A percentile compares a stretch with the other conserved stretches of the same genome.
These are phyloP conservation scores for Colletotrichum lupini DNA, from an alignment of 2,329 filamentous ascomycete species.

Conservation along the genomic window DNA sequence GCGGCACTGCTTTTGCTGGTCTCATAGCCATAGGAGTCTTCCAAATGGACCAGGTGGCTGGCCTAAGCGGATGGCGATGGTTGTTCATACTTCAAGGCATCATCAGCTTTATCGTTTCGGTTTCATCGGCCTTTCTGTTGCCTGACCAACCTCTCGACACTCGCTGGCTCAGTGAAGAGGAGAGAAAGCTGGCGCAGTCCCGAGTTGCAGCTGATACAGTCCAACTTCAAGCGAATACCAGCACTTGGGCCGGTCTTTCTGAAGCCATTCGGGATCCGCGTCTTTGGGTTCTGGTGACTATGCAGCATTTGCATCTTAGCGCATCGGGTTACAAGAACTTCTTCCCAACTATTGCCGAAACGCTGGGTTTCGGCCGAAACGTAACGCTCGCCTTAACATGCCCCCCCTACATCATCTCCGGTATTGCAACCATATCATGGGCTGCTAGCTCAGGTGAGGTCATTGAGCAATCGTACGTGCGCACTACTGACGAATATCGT, in stretches of 20 bases:
- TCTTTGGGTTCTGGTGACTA: neutral
- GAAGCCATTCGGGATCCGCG: neutral
- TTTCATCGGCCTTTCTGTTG: neutral
- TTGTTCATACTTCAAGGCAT: constrained; percentile 44
- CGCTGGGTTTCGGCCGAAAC: neutral
- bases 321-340: neutral
- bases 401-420: neutral
- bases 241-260: neutral
- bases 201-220: neutral
- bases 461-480: neutral
- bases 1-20: constrained; percentile 40
- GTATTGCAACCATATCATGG: neutral
- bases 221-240: neutral
- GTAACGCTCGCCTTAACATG: neutral
- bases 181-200: neutral
- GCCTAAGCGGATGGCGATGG: constrained; percentile 60
- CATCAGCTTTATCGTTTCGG: neutral
- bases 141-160: neutral
- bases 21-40: constrained; percentile 39
- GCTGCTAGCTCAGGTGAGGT: neutral
- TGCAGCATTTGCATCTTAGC: neutral
- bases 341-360: neutral
- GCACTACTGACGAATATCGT: neutral
- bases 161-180: neutral
- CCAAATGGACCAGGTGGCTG: constrained; percentile 53